Evolutionary conservation across 192 early-diverging fungal species (phyloP).

Genomic region (Gaertneriomyces semiglobifer): DNA sequence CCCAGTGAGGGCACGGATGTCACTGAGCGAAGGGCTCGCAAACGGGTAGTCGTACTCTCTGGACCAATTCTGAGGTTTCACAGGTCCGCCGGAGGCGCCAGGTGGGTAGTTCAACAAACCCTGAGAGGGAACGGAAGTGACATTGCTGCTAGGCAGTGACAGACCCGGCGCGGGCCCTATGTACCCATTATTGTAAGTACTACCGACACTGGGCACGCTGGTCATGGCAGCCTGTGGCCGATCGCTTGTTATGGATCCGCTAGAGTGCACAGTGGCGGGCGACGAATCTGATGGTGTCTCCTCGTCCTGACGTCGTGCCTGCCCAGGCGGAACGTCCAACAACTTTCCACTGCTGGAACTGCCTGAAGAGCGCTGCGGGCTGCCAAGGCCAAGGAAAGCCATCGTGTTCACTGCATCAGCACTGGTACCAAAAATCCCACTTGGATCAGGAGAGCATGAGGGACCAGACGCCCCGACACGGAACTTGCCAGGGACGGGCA

Average conservation of each 20-base stretch:
- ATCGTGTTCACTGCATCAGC: conserved; percentile 32
- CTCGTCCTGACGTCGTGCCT: no score
- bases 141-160: neutral
- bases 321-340: neutral
- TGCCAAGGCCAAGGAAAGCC: conserved; percentile 29
- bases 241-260: neutral
- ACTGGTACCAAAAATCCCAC: conserved; percentile 24
- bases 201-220: neutral
- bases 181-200: neutral
- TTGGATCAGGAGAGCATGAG: conserved; percentile 8
- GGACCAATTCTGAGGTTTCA: neutral
- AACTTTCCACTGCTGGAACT: neutral
- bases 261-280: neutral
- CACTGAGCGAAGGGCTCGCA: neutral
- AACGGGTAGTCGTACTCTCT: conserved; percentile 15
- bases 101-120: neutral
- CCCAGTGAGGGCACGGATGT: no score
- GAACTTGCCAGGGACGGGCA: conserved; percentile 10
- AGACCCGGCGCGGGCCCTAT: neutral
- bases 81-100: no score
- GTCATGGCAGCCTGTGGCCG: neutral
- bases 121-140: neutral
- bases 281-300: neutral
- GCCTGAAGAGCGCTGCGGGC: neutral
- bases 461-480: neutral